phyloP scores from a whole-genome alignment of 2,329 filamentous ascomycete species.

The Dactylonectria estremocensis region DNA sequence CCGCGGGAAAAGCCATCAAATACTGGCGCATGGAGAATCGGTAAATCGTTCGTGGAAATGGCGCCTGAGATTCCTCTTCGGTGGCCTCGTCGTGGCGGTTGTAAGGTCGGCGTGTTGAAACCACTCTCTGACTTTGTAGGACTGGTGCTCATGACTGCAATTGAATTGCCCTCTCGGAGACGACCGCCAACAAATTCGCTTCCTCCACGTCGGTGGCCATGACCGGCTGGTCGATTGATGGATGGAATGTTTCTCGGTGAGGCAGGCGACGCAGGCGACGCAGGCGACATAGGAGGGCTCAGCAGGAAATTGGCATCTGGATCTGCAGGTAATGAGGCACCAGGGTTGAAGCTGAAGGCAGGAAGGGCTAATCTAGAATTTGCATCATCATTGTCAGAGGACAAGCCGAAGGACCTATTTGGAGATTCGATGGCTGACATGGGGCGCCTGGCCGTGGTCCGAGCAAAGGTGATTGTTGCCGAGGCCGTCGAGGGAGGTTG shows the following conservation, averaged over 20 bases:
- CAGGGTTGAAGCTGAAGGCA: slow-evolving; percentile 71
- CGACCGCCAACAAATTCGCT: slow-evolving; percentile 91
- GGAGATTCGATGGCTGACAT: slow-evolving; percentile 67
- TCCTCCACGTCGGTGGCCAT: slow-evolving; percentile 84
- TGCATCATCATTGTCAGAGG: slow-evolving; percentile 49
- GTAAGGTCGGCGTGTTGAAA: slow-evolving; percentile 70
- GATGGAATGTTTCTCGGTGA: slow-evolving; percentile 67
- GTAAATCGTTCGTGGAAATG: slow-evolving; percentile 87
- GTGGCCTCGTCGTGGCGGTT: slow-evolving; percentile 75
- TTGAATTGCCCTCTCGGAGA: slow-evolving; percentile 69
- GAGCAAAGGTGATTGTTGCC: slow-evolving; percentile 63
- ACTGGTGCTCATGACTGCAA: slow-evolving; percentile 77
- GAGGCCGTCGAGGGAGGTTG: slow-evolving; percentile 62
- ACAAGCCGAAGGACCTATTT: slow-evolving; percentile 50
- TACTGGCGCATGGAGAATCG: slow-evolving; percentile 73
- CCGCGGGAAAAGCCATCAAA: slow-evolving; percentile 67
- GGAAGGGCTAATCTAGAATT: slow-evolving; percentile 60
- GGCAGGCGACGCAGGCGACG: slow-evolving; percentile 69
- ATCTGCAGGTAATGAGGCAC: slow-evolving; percentile 61
- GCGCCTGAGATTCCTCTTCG: slow-evolving; percentile 80
- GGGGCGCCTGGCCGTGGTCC: slow-evolving; percentile 66
- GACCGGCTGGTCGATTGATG: slow-evolving; percentile 71
- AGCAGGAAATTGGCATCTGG: no score
- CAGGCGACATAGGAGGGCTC: slow-evolving; percentile 53
- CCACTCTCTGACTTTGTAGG: slow-evolving; percentile 76